A percentile compares a stretch with the other conserved stretches of the same genome.
These are phyloP conservation scores for Sugiyamaella mastotermitis DNA, from an alignment of 805 yeast species.

Conservation along the genomic window DNA sequence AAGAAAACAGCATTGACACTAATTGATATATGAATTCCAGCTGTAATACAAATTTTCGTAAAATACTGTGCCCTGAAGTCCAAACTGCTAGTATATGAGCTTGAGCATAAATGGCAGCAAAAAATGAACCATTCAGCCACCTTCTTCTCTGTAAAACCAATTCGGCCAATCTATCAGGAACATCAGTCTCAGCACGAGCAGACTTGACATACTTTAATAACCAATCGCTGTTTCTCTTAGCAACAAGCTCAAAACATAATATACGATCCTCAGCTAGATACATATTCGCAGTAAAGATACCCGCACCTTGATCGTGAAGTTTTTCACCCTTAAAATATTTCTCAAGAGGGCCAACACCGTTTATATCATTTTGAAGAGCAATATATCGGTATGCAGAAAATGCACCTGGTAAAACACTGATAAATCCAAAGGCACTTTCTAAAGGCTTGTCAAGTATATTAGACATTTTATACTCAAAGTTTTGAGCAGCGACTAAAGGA, in stretches of 20 bases:
- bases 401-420: conserved; percentile 93
- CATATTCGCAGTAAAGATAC: conserved; percentile 92
- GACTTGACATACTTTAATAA: conserved; percentile 76
- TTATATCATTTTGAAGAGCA: conserved; percentile 60
- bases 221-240: conserved; percentile 70
- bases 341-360: conserved; percentile 80
- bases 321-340: conserved; percentile 92
- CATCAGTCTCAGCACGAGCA: conserved; percentile 93
- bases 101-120: conserved; percentile 85
- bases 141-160: conserved; percentile 88
- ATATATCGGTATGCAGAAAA: conserved; percentile 87
- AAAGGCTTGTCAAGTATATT: conserved; percentile 93
- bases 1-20: conserved; percentile 69
- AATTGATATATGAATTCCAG: conserved; percentile 77
- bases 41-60: conserved; percentile 66
- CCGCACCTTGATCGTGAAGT: conserved; percentile 60
- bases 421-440: conserved; percentile 92
- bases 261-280: conserved; percentile 96
- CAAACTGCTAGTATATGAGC: conserved; percentile 72
- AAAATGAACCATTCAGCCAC: conserved; percentile 96
- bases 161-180: conserved; percentile 82
- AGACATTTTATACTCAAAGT: conserved; percentile 93
- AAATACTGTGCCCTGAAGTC: conserved; percentile 60
- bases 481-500: conserved; percentile 93
- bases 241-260: conserved; percentile 91